A percentile compares a stretch with the other conserved stretches of the same genome.
These are phyloP conservation scores for Blastobotrys arbuscula DNA, from an alignment of 1,139 yeast genomes.

Conservation along the genomic window DNA sequence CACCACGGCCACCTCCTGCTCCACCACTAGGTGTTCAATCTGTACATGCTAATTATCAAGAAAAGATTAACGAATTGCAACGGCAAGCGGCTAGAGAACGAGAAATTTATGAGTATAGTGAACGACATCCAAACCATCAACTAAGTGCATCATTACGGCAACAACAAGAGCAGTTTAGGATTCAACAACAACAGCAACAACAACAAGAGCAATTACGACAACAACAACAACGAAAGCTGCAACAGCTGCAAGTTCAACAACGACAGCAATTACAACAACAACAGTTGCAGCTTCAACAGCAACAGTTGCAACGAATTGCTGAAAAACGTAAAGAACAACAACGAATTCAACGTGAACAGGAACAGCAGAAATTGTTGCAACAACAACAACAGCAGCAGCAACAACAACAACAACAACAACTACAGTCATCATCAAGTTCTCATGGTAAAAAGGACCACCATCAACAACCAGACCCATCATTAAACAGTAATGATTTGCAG, in stretches of 20 bases:
- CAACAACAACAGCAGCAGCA: slow-evolving; percentile 18
- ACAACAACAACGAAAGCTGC: slow-evolving; percentile 16
- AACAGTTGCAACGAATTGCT: slow-evolving; percentile 14
- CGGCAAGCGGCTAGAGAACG: slow-evolving; percentile 18
- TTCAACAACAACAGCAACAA: slow-evolving; percentile 16
- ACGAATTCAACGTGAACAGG: slow-evolving; percentile 14
- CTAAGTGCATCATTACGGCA: slow-evolving; percentile 11
- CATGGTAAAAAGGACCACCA: slow-evolving; percentile 12
- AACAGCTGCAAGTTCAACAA: slow-evolving; percentile 17
- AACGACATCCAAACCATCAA: slow-evolving; percentile 16
- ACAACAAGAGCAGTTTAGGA: slow-evolving; percentile 16
- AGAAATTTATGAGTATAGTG: slow-evolving; percentile 14
- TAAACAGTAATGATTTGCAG: slow-evolving; percentile 25
- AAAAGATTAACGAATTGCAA: slow-evolving; percentile 16
- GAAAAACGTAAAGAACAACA: slow-evolving; percentile 15
- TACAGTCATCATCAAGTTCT: slow-evolving; percentile 10
- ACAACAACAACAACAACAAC: slow-evolving; percentile 19
- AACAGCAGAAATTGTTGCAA: slow-evolving; percentile 12
- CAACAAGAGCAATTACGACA: slow-evolving; percentile 14
- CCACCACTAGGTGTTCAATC: slow-evolving; percentile 38
- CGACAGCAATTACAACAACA: slow-evolving; percentile 16
- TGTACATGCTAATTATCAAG: slow-evolving; percentile 27
- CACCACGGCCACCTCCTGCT: slow-evolving; percentile 40
- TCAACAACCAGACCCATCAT: slow-evolving; percentile 14
- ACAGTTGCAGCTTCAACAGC: slow-evolving; percentile 15